Evolutionary conservation across 495 filamentous ascomycete genomes (phyloP), one percentile per base, ranked within the genome.

Genomic region (Hypomontagnella submonticulosa): DNA sequence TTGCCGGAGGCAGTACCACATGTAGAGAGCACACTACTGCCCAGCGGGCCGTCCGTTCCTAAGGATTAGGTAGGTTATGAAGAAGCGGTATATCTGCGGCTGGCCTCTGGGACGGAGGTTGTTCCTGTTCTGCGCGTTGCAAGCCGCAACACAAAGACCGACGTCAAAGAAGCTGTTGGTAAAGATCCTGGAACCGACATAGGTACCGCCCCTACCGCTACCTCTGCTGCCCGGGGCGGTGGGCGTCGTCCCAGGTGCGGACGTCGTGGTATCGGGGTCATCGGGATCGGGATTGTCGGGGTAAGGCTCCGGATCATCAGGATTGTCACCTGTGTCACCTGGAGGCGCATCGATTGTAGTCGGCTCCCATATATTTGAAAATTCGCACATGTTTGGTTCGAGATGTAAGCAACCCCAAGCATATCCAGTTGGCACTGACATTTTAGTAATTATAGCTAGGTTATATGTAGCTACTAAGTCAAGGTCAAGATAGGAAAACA

Each of bases 21-120:
- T 70, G 42, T 70, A 74, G 5, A 76, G 32, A 11, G 61, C 51
- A 34, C 70, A 76, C 15, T 71, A 68, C 19, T 73, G 72, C 11
- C 70, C 74, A 11, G 67, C 38, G 0, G 67, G 49, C 10, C 43
- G 37, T 2, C 73, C 69, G 63, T 83, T 79, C 61, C 74, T 81
- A 49, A 70, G 69, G 3, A 79, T 51, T n/a, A 83, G 59, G 46
- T 80, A 84, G 9, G 75, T 70, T 48, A 81, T 79, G 73, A 82
- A 83, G 78, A 84, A 84, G 50, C 74, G 74, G 57, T 77, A 81
- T n/a, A 71, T 69, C 60, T 72, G 66, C 13, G 74, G 72, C 18
- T 52, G 58, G n/a, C 72, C 75, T n/a, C 8, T 61, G 63, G 15
- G 56, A 32, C 18, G 67, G 12, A 68, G 55, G 37, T 76, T 72